These are phyloP conservation scores for Fistulina hepatica DNA, from an alignment of 1,284 basidiomycete species.

Conservation along the genomic window DNA sequence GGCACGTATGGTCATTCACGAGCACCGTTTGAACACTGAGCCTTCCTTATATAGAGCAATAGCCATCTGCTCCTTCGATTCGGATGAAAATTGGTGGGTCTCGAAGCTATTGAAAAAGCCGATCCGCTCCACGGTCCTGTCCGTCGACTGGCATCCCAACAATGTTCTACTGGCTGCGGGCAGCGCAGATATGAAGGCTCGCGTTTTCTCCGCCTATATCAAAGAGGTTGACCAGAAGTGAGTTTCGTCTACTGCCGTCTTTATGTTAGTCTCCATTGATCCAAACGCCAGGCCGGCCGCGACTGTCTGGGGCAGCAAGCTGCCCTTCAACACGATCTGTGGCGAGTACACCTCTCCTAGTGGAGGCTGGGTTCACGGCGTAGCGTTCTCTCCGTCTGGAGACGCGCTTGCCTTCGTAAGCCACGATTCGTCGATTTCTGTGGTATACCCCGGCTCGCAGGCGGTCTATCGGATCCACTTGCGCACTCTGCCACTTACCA, in stretches of 20 bases:
- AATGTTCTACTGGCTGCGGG: constrained; percentile 93
- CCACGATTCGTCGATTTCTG: constrained; percentile 83
- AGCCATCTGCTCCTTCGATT: constrained; percentile 89
- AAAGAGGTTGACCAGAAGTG: constrained; percentile 95
- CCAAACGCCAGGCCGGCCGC: constrained; percentile 58
- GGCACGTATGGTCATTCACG: constrained; percentile 37
- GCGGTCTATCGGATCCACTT: constrained; percentile 64
- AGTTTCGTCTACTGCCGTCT: constrained; percentile 17
- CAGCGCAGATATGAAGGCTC: constrained; percentile 89
- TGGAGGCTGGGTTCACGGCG: constrained; percentile 95
- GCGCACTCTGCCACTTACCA: constrained; percentile 69
- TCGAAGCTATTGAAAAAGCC: constrained; percentile 97
- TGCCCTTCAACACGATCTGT: constrained; percentile 97
- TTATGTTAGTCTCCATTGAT: constrained; percentile 3
- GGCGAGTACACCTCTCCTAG: constrained; percentile 84
- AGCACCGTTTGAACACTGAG: constrained; percentile 1
- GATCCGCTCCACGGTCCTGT: constrained; percentile 84
- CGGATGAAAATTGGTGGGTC: constrained; percentile 99
- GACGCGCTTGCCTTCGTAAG: constrained; percentile 88
- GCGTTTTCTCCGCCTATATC: constrained; percentile 98
- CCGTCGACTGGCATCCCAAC: constrained; percentile 97
- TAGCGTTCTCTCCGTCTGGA: constrained; percentile 93
- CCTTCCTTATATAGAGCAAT: constrained; percentile 51
- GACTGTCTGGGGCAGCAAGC: constrained; percentile 92
- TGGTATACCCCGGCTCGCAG: constrained; percentile 79